Conservation (phyloP, 2,329 filamentous ascomycete genomes). For the Botrytis hyacinthi region DNA sequence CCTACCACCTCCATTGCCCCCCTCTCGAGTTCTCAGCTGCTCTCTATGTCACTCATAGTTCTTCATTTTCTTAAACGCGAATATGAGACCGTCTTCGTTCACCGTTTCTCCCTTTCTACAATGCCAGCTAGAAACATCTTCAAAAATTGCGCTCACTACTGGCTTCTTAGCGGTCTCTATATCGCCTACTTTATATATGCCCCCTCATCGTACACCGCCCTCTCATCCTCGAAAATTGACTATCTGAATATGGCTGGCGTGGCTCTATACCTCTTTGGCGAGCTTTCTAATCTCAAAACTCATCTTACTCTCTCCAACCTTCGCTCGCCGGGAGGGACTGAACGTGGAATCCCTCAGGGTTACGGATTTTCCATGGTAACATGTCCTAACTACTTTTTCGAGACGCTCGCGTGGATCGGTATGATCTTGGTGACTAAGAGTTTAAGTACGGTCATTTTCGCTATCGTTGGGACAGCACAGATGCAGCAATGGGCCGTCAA, state of each 20-base stretch:
- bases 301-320: constrained; percentile 78
- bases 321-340: constrained; percentile 74
- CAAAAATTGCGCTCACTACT: constrained; percentile 96
- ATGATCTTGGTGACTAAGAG: constrained; percentile 77
- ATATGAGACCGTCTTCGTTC: constrained; percentile 88
- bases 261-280: constrained; percentile 71
- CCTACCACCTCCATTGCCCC: constrained; percentile 45
- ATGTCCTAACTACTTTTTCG: constrained; percentile 97
- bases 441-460: constrained; percentile 75
- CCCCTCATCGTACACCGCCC: constrained; percentile 66
- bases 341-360: constrained; percentile 83
- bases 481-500: constrained; percentile 88
- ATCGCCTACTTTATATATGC: constrained; percentile 84
- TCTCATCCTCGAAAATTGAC: constrained; percentile 38
- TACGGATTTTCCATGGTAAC: constrained; percentile 85
- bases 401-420: constrained; percentile 81
- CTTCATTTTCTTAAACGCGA: constrained; percentile 94
- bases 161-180: constrained; percentile 76
- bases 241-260: constrained; percentile 64
- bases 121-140: constrained; percentile 91
- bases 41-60: constrained; percentile 71
- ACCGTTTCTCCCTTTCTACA: constrained; percentile 90
- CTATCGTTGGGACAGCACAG: constrained; percentile 66
- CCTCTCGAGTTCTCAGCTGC: constrained; percentile 66
- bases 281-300: constrained; percentile 75